Percentiles rank a stretch among this genome's conserved stretches.
phyloP scores from a whole-genome alignment of 768 basidiomycete genomes.

The Cyclocybe cylindracea region DNA sequence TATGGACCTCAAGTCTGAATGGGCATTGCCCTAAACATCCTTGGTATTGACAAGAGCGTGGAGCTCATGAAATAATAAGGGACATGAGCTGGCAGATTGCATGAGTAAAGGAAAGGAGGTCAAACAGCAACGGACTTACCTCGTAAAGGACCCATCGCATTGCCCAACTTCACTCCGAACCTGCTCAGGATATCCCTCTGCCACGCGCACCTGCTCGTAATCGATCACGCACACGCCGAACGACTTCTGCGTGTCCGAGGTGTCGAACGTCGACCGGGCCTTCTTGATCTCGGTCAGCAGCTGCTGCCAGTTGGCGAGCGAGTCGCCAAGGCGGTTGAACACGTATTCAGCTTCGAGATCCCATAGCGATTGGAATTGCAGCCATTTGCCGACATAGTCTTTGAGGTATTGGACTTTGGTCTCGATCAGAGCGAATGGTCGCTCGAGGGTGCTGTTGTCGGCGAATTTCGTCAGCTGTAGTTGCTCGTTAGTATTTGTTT shows the following conservation, averaged over 20 bases:
- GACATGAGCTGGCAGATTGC: too few relatives aligned
- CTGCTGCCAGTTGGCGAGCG: conserved; percentile 92
- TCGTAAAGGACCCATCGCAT: conserved; percentile 98
- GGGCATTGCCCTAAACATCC: too few relatives aligned
- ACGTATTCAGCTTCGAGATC: conserved; percentile 97
- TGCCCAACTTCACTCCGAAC: conserved; percentile 91
- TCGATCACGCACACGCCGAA: conserved; percentile 97
- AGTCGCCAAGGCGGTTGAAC: conserved; percentile 93
- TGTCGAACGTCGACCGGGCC: conserved; percentile 94
- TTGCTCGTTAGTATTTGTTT: too few relatives aligned
- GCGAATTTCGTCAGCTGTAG: conserved; percentile 73
- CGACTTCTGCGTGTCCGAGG: conserved; percentile 86
- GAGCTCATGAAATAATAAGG: too few relatives aligned
- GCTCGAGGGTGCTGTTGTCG: conserved; percentile 59
- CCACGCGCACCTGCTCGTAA: conserved; percentile 98
- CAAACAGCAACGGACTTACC: too few relatives aligned
- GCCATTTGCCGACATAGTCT: conserved; percentile 95
- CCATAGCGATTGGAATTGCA: conserved; percentile 99
- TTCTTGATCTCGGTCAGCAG: conserved; percentile 97
- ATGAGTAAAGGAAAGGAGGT: too few relatives aligned
- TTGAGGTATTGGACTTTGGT: conserved; percentile 84
- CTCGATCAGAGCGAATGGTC: conserved; percentile 87
- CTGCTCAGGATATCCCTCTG: conserved; percentile 91
- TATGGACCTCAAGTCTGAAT: too few relatives aligned
- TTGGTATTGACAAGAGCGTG: too few relatives aligned